Evolutionary conservation across 2,329 filamentous ascomycete genomes (phyloP).

Genomic region (Fusarium poae): DNA sequence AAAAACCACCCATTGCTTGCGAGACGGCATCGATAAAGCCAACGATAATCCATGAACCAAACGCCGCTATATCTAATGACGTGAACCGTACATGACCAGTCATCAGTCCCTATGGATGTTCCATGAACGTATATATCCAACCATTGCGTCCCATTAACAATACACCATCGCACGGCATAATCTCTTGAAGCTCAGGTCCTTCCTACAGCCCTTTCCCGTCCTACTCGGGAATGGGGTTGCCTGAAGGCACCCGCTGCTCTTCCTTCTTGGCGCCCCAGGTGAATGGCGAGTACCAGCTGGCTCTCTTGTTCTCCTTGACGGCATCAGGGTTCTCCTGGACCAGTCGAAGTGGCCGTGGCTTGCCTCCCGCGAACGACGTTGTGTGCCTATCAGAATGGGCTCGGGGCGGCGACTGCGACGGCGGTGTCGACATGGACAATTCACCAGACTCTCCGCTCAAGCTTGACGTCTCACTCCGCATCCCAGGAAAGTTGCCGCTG

Average conservation of each 20-base stretch:
- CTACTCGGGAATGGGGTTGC: slow-evolving; percentile 55
- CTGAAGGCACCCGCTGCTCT: slow-evolving; percentile 52
- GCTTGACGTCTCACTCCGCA: slow-evolving; percentile 74
- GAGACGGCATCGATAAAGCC: slow-evolving; percentile 45
- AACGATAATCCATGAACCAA: slow-evolving; percentile 50
- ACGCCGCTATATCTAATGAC: slow-evolving; percentile 51
- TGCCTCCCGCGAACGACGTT: slow-evolving; percentile 71
- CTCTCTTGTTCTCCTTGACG: slow-evolving; percentile 68
- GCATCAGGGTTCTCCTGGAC: slow-evolving; percentile 80
- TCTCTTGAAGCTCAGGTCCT: slow-evolving; percentile 8
- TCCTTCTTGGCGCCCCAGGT: slow-evolving; percentile 64
- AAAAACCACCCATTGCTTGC: slow-evolving; percentile 40
- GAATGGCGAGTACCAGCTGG: slow-evolving; percentile 75
- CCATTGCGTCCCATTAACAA: slow-evolving; percentile 41
- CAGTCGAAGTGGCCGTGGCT: slow-evolving; percentile 85
- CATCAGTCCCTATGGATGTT: slow-evolving; percentile 45
- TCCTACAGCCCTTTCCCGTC: slow-evolving; percentile 14
- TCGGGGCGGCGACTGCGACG: slow-evolving; percentile 67
- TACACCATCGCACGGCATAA: slow-evolving; percentile 20
- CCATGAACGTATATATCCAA: slow-evolving; percentile 48
- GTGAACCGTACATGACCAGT: slow-evolving; percentile 51
- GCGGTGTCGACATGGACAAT: slow-evolving; percentile 56
- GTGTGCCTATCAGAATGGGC: slow-evolving; percentile 67
- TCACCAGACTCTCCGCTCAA: slow-evolving; percentile 76
- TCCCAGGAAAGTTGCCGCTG: slow-evolving; percentile 77